A percentile compares a stretch with the other conserved stretches of the same genome.
Evolutionary conservation across 2,329 filamentous ascomycete genomes (phyloP).

Genomic region (Diplodia intermedia): DNA sequence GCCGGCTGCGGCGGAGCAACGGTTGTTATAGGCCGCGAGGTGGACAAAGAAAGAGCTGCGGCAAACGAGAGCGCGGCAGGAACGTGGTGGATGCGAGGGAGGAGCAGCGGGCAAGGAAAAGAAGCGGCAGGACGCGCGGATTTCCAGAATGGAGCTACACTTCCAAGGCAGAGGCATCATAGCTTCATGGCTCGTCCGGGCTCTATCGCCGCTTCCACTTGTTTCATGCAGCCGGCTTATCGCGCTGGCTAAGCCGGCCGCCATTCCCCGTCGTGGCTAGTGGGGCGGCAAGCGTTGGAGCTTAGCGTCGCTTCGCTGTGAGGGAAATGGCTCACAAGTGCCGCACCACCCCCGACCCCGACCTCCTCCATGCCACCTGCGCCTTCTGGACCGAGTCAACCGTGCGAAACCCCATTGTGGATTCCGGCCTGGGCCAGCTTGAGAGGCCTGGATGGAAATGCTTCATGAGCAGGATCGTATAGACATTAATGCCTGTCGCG

Average conservation of each 20-base stretch:
- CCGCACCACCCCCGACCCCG: no score
- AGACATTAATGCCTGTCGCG: no score
- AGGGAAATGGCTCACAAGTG: not conserved
- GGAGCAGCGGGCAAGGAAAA: conserved; percentile 15
- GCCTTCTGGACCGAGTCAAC: not conserved
- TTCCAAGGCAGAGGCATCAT: conserved; percentile 22
- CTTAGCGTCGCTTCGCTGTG: not conserved
- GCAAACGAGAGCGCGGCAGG: conserved; percentile 4
- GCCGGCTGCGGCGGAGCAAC: not conserved
- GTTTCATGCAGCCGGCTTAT: conserved; percentile 12
- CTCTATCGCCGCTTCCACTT: conserved; percentile 21
- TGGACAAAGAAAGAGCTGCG: conserved; percentile 7
- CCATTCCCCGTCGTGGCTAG: not conserved
- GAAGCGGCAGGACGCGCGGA: conserved; percentile 22
- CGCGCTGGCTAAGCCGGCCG: conserved; percentile 16
- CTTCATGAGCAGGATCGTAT: no score
- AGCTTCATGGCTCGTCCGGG: not conserved
- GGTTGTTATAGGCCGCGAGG: not conserved
- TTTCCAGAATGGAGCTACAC: conserved; percentile 3
- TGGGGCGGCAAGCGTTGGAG: conserved; percentile 1
- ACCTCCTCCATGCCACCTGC: no score
- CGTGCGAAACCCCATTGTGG: no score
- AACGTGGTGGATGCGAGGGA: conserved; percentile 5
- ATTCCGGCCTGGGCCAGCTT: no score
- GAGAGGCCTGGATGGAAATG: not conserved